Evolutionary conservation across 768 basidiomycete genomes (phyloP).

Genomic region (Calvatia gigantea): DNA sequence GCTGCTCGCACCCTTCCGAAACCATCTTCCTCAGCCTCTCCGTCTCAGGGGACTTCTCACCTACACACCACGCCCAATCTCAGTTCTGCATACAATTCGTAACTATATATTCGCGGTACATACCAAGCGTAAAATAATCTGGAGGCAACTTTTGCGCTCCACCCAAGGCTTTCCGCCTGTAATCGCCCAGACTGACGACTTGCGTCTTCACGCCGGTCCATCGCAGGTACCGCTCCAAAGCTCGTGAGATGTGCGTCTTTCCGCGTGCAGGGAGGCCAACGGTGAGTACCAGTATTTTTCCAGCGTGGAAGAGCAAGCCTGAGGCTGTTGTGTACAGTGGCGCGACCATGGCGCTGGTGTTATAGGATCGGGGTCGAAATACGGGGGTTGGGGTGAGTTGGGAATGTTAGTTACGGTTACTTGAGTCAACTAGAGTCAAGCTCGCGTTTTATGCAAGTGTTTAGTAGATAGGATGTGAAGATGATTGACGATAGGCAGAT

Average conservation of each 20-base stretch:
- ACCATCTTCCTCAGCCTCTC: constrained; percentile 71
- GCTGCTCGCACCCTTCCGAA: constrained; percentile 80
- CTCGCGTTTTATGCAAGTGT: too few relatives aligned
- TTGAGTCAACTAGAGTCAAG: too few relatives aligned
- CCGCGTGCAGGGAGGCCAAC: constrained; percentile 93
- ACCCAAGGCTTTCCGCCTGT: constrained; percentile 86
- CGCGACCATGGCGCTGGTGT: constrained; percentile 75
- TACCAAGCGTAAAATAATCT: constrained; percentile 89
- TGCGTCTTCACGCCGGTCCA: constrained; percentile 98
- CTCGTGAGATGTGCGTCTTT: constrained; percentile 94
- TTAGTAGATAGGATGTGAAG: too few relatives aligned
- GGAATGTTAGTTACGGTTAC: background rate
- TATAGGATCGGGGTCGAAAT: background rate
- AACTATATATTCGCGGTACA: constrained; percentile 16
- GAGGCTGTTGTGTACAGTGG: constrained; percentile 92
- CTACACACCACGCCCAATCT: constrained; percentile 31
- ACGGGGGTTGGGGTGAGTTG: background rate
- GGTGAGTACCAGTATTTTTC: constrained; percentile 91
- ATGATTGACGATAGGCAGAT: too few relatives aligned
- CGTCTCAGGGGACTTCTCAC: constrained; percentile 80
- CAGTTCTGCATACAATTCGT: background rate
- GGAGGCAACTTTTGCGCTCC: constrained; percentile 83
- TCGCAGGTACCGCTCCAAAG: constrained; percentile 93
- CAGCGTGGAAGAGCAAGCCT: constrained; percentile 85
- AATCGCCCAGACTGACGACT: constrained; percentile 94